Base-by-base conservation (phyloP, 306 rosid species). In the Myrica gale region DNA sequence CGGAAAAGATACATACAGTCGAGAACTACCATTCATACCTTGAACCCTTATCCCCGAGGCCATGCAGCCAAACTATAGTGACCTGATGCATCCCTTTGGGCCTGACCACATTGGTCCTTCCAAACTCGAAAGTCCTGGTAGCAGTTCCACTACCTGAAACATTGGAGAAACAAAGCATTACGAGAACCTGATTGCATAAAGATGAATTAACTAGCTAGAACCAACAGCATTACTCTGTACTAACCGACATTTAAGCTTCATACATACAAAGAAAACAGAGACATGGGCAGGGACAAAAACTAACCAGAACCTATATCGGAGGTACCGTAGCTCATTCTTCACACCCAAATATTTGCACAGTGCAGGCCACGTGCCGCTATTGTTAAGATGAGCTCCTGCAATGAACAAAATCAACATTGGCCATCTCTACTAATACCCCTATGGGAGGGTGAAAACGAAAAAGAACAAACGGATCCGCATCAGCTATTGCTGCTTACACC, bases 31-130 rank as follows among this genome's bases (percentile, higher is more conserved):
- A 41, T 47, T 55, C 66, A 75, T 84, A 93, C 98, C 97, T 93
- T 69, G 97, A 88, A 53, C 98, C 98, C 71, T 93, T 89, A 76
- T 93, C 98, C 67, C 98, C 97, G 76, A 89, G 85, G 83, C 97
- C 98, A 74, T 93, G 98, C 9, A 93, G 81, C 98, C 98, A 93
- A 84, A 93, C 96, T 79, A 93, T 89, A 68, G 98, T 93, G 17
- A 93, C 97, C 68, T 91, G 98, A 78, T 93, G 98, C 77, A 58
- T 85, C 79, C 91, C 98, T 89, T 80, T 93, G 23, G 98, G 97
- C 76, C 93, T 93, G 65, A 93, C 93, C 81, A 93, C 98, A 84
- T 93, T 88, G 9, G 98, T 93, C 90, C 96, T 88, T 74, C 98
- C 98, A 78, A 93, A 93, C 83, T 93, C 97, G 62, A 89, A 81